Conservation (phyloP, 2,329 filamentous ascomycete species). For the Thelonectria rubi region DNA sequence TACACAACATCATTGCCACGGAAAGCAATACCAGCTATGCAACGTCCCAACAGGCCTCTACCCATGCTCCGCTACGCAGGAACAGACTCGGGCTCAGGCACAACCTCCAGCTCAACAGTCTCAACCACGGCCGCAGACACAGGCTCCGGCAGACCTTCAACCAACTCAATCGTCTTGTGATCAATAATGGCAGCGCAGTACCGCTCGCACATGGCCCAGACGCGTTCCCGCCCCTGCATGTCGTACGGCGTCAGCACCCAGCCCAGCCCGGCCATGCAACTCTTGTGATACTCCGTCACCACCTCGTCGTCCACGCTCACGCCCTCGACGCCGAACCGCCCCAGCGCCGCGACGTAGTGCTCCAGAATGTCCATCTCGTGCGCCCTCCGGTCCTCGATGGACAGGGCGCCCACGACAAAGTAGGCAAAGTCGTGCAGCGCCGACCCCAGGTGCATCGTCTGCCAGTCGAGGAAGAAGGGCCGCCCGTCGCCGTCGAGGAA, state of each 20-base stretch:
- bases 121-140: not conserved
- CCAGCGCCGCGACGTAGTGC: conserved; percentile 31
- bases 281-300: not conserved
- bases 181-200: conserved; percentile 17
- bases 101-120: no score
- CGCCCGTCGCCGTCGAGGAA: conserved; percentile 15
- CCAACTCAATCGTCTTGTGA: conserved; percentile 15
- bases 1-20: no score
- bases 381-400: conserved; percentile 42
- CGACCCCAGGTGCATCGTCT: conserved; percentile 20
- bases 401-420: conserved; percentile 19
- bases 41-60: no score
- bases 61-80: no score
- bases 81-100: no score
- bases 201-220: conserved; percentile 22
- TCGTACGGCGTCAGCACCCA: conserved; percentile 2
- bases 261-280: not conserved
- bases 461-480: conserved; percentile 28
- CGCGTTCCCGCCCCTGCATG: conserved; percentile 10
- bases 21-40: no score
- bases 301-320: not conserved
- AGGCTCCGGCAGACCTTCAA: not conserved
- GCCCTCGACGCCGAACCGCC: not conserved
- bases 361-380: conserved; percentile 48
- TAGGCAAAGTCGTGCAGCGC: conserved; percentile 29